These are phyloP conservation scores for Ammopiptanthus mongolicus DNA, from an alignment of 306 rosid genomes.

Conservation along the genomic window DNA sequence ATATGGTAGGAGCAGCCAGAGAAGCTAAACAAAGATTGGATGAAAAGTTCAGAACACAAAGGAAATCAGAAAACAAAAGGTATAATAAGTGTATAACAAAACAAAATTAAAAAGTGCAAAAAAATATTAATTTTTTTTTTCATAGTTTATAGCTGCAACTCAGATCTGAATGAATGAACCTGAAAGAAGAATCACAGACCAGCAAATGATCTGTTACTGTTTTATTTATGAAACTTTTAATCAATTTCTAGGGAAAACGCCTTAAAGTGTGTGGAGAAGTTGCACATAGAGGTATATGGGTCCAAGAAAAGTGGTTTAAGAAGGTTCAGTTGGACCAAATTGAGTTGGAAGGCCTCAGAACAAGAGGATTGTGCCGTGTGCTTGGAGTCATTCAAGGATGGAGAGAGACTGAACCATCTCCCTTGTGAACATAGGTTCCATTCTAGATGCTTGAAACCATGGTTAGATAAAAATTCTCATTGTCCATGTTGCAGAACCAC, in stretches of 20 bases:
- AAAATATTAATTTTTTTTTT: background rate
- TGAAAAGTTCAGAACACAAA: slow-evolving; percentile 48
- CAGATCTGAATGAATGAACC: slow-evolving; percentile 9
- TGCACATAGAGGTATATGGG: slow-evolving; percentile 37
- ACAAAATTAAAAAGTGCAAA: background rate
- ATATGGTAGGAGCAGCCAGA: slow-evolving; percentile 54
- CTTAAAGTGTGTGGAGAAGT: slow-evolving; percentile 27
- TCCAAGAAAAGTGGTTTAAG: slow-evolving; percentile 45
- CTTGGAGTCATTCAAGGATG: slow-evolving; percentile 47
- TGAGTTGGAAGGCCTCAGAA: slow-evolving; percentile 56
- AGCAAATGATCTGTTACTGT: background rate
- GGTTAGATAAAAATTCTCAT: slow-evolving; percentile 59
- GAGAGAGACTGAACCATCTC: slow-evolving; percentile 50
- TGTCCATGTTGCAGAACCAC: slow-evolving; percentile 86
- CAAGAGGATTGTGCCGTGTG: slow-evolving; percentile 73
- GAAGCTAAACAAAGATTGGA: slow-evolving; percentile 75
- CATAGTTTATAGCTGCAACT: background rate
- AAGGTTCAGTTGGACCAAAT: slow-evolving; percentile 60
- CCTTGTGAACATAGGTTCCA: slow-evolving; percentile 88
- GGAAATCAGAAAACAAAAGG: slow-evolving; percentile 44
- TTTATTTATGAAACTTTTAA: background rate
- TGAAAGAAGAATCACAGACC: background rate
- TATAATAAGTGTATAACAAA: background rate
- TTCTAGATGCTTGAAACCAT: slow-evolving; percentile 65
- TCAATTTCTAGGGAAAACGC: slow-evolving; percentile 8